Conservation (phyloP, 192 early-diverging fungal genomes). For the Jimgerdemannia lactiflua region DNA sequence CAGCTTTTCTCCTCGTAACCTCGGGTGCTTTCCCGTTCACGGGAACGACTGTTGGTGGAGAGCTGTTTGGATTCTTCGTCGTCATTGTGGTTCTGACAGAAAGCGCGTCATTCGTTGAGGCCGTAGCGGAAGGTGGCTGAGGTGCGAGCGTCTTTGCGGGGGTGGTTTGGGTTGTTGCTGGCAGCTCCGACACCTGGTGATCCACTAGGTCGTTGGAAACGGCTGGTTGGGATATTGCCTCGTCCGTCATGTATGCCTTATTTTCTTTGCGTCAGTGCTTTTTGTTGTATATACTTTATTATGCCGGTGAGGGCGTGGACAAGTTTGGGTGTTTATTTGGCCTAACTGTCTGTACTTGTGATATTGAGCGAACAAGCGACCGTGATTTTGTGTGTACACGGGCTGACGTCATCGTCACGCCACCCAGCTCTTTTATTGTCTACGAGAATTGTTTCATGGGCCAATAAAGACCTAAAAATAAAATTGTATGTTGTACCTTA, state of each 20-base stretch:
- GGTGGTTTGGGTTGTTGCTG: background rate
- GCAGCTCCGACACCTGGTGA: background rate
- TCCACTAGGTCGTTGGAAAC: background rate
- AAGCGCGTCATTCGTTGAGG: background rate
- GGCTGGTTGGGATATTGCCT: background rate
- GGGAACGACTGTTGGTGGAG: too few relatives aligned
- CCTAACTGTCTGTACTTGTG: too few relatives aligned
- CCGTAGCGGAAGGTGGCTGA: background rate
- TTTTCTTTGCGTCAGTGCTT: background rate
- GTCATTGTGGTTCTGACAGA: background rate
- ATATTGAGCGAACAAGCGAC: background rate
- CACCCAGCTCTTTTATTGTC: background rate
- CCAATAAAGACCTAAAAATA: conserved; percentile 30
- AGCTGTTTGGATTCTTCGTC: background rate
- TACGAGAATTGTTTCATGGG: conserved; percentile 20
- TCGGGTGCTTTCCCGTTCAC: background rate
- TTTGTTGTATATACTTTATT: background rate
- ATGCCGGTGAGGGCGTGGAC: background rate
- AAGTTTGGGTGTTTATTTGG: too few relatives aligned
- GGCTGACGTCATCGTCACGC: background rate
- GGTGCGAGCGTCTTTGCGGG: background rate
- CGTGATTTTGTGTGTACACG: background rate
- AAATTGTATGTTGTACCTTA: too few relatives aligned
- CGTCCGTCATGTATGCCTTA: background rate
- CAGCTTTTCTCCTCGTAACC: background rate